Evolutionary conservation across 768 basidiomycete genomes (phyloP), one percentile per base, ranked within the genome.

Genomic region (Suillus sp.): DNA sequence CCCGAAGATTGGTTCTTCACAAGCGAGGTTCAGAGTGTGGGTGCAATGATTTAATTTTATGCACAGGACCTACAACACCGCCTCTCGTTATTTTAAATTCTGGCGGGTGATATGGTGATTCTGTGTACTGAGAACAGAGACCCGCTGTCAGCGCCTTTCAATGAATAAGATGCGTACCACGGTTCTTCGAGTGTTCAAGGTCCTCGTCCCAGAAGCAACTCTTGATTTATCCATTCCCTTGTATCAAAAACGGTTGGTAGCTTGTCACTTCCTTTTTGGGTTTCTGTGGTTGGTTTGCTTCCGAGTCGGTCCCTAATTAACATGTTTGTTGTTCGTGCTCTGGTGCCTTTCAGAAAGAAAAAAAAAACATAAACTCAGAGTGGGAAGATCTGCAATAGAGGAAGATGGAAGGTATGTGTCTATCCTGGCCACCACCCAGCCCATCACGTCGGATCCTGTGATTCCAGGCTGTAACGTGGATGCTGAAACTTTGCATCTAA

Each of bases 211-310:
- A 16, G 56, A 50, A 45, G 55, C 63, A 32, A 20, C 25, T 1
- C 8, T 61, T 30, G 14, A 53, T 74, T 72, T 22, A 68, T 64
- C 20, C 37, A 2, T 18, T 61, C 34, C 64, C 38, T 72, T 72
- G 64, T 72, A 10, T 64, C 63, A 3, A 32, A 65, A 58, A 40
- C 0, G 57, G 71, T 6, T 0, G 1, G 1, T 62, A 48, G 59
- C 63, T 72, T 72, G 32, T 53, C 1, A 0, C 3, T 57, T 1
- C 71, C 57, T 1, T 22, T 56, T 70, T 32, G 34, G 67, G 69
- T 1, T 30, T 5, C 9, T 35, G 53, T 71, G 34, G 51, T 64
- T 57, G 11, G 47, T 65, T 56, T 48, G 47, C 47, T 25, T 48
- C 51, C 50, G 50, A 51, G 27, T 51, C 30, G 27, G 50, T 30